A percentile compares a stretch with the other conserved stretches of the same genome.
These are phyloP conservation scores for Parastagonospora nodorum DNA, from an alignment of 2,329 filamentous ascomycete species.

Conservation along the genomic window DNA sequence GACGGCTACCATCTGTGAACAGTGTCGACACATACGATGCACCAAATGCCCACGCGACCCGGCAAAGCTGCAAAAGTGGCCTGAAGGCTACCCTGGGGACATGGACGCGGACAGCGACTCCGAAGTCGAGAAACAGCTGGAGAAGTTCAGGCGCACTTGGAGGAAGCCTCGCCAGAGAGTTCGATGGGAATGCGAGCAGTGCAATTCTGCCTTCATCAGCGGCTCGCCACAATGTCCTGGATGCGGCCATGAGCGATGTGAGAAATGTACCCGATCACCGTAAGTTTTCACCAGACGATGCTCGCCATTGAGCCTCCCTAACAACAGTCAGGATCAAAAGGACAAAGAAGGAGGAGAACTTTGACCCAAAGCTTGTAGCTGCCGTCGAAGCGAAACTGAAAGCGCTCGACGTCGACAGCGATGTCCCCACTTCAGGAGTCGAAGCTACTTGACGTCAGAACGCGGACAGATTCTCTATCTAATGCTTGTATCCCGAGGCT, in stretches of 20 bases:
- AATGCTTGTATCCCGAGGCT: too few relatives aligned
- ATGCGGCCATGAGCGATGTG: conserved; percentile 66
- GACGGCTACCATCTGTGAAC: conserved; percentile 64
- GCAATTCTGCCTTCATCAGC: conserved; percentile 63
- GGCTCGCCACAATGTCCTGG: conserved; percentile 62
- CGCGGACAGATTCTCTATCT: too few relatives aligned
- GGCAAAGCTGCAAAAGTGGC: conserved; percentile 72
- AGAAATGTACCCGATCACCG: conserved; percentile 61
- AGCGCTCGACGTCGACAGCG: conserved; percentile 35
- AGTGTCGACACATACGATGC: conserved; percentile 76
- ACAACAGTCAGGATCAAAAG: conserved; percentile 56
- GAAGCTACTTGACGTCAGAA: conserved; percentile 14
- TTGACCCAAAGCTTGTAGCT: conserved; percentile 65
- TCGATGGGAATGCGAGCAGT: conserved; percentile 64
- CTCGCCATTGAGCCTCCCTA: conserved; percentile 4
- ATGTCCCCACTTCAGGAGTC: conserved; percentile 20
- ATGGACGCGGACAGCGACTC: conserved; percentile 45
- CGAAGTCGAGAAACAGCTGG: conserved; percentile 33
- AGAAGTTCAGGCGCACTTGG: conserved; percentile 46
- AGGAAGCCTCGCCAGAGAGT: conserved; percentile 52
- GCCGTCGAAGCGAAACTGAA: conserved; percentile 61
- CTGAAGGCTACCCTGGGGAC: conserved; percentile 72
- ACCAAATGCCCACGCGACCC: conserved; percentile 81
- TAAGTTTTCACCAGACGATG: conserved; percentile 32
- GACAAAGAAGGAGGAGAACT: conserved; percentile 59